Percentiles rank a stretch among this genome's conserved stretches.
Evolutionary conservation across 495 filamentous ascomycete genomes (phyloP).

Genomic region (Chaetomium cochliodes): DNA sequence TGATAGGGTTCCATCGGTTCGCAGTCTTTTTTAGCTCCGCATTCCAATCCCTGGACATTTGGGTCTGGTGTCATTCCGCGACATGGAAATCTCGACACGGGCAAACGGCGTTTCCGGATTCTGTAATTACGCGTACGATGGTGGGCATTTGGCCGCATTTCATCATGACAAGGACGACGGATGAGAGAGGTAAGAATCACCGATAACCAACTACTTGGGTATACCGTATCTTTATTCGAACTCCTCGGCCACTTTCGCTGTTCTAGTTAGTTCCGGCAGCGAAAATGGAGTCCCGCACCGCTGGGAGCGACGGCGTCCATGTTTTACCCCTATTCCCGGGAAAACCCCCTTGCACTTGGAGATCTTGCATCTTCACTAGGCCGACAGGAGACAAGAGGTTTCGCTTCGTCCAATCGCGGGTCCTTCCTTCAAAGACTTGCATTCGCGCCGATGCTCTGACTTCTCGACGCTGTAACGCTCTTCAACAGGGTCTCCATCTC

Average conservation of each 20-base stretch:
- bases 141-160: not conserved
- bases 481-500: not conserved
- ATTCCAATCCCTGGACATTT: not conserved
- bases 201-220: too few relatives aligned
- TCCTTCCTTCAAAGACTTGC: not conserved
- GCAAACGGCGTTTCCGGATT: not conserved
- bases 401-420: constrained; percentile 10
- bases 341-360: not conserved
- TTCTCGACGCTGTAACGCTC: not conserved
- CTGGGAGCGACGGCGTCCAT: too few relatives aligned
- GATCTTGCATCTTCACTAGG: constrained; percentile 4
- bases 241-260: not conserved
- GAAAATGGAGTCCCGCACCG: too few relatives aligned
- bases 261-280: not conserved
- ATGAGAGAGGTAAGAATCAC: too few relatives aligned
- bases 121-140: not conserved
- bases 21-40: constrained; percentile 8
- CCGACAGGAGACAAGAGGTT: constrained; percentile 14
- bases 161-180: not conserved
- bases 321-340: not conserved
- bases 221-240: too few relatives aligned
- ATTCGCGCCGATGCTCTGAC: constrained; percentile 2
- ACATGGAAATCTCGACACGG: not conserved
- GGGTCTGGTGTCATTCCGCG: not conserved
- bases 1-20: constrained; percentile 4